Percentiles rank a stretch among this genome's conserved stretches.
phyloP scores from a whole-genome alignment of 2,329 filamentous ascomycete species.

The Aspergillus sp. region DNA sequence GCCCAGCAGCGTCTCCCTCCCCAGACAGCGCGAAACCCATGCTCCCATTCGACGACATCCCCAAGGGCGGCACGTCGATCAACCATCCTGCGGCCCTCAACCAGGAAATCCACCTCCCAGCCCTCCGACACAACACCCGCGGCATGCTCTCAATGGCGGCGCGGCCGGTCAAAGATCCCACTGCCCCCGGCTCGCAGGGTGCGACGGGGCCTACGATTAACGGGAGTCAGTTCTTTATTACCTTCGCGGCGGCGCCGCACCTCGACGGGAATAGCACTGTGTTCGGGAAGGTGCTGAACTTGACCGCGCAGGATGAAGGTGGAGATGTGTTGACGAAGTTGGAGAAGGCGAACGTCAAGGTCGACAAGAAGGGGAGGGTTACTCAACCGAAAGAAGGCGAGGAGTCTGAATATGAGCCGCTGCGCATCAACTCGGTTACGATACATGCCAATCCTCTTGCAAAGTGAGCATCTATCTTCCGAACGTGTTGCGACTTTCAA shows the following conservation, averaged over 20 bases:
- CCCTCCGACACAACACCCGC: conserved; percentile 55
- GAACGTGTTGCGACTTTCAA: not conserved
- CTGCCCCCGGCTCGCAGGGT: conserved; percentile 46
- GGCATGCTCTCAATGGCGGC: conserved; percentile 61
- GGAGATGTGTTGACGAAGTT: conserved; percentile 48
- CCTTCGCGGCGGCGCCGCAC: conserved; percentile 60
- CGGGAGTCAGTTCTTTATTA: conserved; percentile 64
- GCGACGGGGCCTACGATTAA: conserved; percentile 44
- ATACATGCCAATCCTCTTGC: conserved; percentile 66
- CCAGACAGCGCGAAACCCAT: conserved; percentile 36
- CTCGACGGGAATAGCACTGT: conserved; percentile 66
- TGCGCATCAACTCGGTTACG: conserved; percentile 55
- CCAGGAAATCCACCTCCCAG: conserved; percentile 60
- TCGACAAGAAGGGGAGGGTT: conserved; percentile 63
- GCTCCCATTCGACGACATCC: conserved; percentile 46
- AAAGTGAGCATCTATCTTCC: conserved; percentile 35
- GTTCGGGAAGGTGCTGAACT: conserved; percentile 58
- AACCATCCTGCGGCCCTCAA: conserved; percentile 52
- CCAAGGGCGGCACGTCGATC: conserved; percentile 58
- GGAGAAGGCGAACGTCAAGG: conserved; percentile 57
- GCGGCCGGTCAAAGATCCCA: conserved; percentile 44
- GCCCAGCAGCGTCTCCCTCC: conserved; percentile 41
- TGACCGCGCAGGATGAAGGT: conserved; percentile 42
- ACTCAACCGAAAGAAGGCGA: conserved; percentile 41
- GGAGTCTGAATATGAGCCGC: conserved; percentile 44